Base-by-base conservation (phyloP, 768 basidiomycete genomes). In the Mrakia blollopis region DNA sequence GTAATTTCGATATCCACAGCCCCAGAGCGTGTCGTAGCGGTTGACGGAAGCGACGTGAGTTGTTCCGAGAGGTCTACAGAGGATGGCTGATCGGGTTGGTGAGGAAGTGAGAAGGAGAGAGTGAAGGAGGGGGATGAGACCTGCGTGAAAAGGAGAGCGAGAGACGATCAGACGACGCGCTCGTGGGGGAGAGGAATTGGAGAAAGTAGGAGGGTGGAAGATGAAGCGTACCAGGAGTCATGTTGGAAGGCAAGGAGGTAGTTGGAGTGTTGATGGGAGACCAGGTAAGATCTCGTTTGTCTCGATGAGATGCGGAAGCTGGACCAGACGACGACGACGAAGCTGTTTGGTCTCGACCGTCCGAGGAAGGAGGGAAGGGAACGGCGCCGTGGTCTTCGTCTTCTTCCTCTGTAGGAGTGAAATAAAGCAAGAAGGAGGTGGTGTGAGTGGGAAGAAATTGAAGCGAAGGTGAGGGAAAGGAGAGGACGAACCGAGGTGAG, bases 1-100 rank as follows among this genome's bases (percentile, higher is more conserved):
- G 28, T 60, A 69, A 65, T 77, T 77, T 25, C 76, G 76, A 41
- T 67, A 77, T 18, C 76, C 76, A 57, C 76, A 77, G 2, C 76
- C 76, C 72, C 72, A 77, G 1, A 44, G 63, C 18, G 54, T 44
- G 72, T 77, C 76, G 52, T 63, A 69, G 1, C 41, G 39, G 21
- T 41, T 47, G n/a, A 57, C 32, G 0, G 76, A 73, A 0, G 47
- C 35, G 50, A 77, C 62, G 41, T 77, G 71, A 35, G 65, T 50
- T 3, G 52, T 74, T 28, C 60, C 54, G 11, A 35, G n/a, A 13
- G 72, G 14, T n/a, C n/a, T 39, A 32, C 76, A 77, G 35, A 77
- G 76, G 65, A 73, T 63, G n/a, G 76, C 76, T 21, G 70, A 72
- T 3, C 72, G 71, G 0, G 76, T 77, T 2, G 63, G 44, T 0